Evolutionary conservation across 2,329 filamentous ascomycete genomes (phyloP).

Genomic region (Emericellopsis atlantica): DNA sequence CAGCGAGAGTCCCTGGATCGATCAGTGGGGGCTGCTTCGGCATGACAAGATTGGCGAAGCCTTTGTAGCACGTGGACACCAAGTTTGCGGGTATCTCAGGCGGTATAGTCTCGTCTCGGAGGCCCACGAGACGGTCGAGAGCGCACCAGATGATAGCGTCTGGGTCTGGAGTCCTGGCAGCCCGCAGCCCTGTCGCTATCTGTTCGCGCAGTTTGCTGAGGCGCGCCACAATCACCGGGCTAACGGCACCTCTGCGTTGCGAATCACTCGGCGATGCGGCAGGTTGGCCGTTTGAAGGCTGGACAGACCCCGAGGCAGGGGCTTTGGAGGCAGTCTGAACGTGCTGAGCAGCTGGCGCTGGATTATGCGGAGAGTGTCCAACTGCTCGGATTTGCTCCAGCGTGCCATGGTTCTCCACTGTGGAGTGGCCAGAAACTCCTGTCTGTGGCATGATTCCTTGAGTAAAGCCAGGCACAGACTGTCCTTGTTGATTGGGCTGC

Average conservation of each 20-base stretch:
- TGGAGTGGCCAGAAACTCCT: no score
- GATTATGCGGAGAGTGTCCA: no score
- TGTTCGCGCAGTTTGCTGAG: constrained; percentile 33
- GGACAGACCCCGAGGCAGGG: not conserved
- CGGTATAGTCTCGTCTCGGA: constrained; percentile 23
- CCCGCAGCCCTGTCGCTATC: constrained; percentile 30
- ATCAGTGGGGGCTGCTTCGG: not conserved
- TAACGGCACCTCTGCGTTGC: constrained; percentile 10
- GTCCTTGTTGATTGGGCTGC: not conserved
- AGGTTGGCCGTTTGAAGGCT: not conserved
- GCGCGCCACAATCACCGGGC: constrained; percentile 27
- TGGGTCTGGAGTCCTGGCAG: constrained; percentile 25
- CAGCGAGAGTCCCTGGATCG: no score
- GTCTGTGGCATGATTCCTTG: no score
- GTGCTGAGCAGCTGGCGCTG: no score
- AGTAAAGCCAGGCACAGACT: not conserved
- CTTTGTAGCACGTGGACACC: constrained; percentile 25
- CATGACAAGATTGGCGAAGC: not conserved
- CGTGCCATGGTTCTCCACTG: no score
- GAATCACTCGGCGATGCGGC: not conserved
- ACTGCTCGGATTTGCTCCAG: no score
- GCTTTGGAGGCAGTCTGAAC: no score
- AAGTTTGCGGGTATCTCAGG: constrained; percentile 7
- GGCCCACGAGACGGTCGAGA: constrained; percentile 35
- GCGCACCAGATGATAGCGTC: constrained; percentile 39